Evolutionary conservation across 768 basidiomycete genomes (phyloP), one percentile per base, ranked within the genome.

Genomic region (Chalciporus chontae): DNA sequence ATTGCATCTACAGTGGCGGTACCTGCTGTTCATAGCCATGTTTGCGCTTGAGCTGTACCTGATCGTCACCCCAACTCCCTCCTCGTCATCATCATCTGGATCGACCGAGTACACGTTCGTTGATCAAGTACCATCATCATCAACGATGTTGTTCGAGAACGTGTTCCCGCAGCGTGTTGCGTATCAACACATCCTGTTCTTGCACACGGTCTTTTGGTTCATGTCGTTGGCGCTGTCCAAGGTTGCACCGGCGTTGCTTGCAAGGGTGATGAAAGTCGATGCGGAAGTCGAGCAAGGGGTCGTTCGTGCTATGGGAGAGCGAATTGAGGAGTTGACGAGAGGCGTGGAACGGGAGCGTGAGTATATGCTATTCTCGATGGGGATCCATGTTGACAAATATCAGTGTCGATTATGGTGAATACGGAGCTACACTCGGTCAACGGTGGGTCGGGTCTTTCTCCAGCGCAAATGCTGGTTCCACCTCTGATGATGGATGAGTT

Each of bases 151-250:
- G 26, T 58, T 80, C 8, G 60, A 69, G 38, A 46, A 55, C 24
- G 18, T 78, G 34, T 85, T 88, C 68, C 89, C 88, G 0, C 69
- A 72, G 6, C 78, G 87, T 11, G 78, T 87, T 1, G 76, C 80
- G 1, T 86, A 84, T 63, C 90, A 94, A 61, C 87, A 93, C 66
- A 77, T 90, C 52, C 69, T 79, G 32, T 79, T 91, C 66, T 72
- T 93, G 34, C 90, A 89, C 59, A 83, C 90, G 54, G 61, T 88
- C 23, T 91, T 89, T 66, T 69, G 90, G 58, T 84, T 88, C 63
- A 60, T 85, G 49, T 87, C 81, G 26, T 76, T 90, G 34, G 89
- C 87, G 0, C 74, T 91, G 9, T 80, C 78, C 14, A 74, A 84
- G 17, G 81, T 93, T 5, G 79, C 79, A 0, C 90, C 90, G 0